phyloP scores from a whole-genome alignment of 306 rosid genomes.

The Vachellia pachyceras region DNA sequence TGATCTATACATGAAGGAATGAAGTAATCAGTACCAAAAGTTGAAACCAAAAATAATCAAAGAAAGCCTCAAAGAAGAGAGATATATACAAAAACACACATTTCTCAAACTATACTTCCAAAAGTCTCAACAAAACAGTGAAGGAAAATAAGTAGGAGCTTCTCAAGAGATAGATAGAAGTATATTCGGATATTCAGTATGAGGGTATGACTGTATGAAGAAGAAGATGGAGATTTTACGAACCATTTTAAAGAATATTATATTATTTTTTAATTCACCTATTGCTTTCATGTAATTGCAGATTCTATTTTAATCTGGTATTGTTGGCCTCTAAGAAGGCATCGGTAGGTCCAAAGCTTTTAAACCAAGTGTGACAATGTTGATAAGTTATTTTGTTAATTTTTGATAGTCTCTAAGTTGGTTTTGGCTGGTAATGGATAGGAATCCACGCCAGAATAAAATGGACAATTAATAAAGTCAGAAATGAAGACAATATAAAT shows the following conservation, averaged over 20 bases:
- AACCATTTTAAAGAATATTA: not conserved
- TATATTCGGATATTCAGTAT: conserved; percentile 40
- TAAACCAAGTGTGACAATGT: not conserved
- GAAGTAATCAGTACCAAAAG: not conserved
- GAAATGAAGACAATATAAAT: not conserved
- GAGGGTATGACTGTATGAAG: not conserved
- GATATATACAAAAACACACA: too few relatives aligned
- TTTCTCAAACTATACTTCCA: not conserved
- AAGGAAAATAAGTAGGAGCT: conserved; percentile 12
- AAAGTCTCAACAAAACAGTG: not conserved
- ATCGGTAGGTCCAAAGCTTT: not conserved
- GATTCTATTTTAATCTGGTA: not conserved
- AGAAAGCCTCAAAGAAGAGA: not conserved
- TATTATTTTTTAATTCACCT: not conserved
- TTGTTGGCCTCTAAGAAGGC: not conserved
- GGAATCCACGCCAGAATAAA: not conserved
- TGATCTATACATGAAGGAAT: conserved; percentile 28
- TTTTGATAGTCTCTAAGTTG: not conserved
- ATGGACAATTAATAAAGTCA: not conserved
- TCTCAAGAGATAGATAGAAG: conserved; percentile 5
- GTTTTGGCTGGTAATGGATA: too few relatives aligned
- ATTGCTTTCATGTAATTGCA: not conserved
- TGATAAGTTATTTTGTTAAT: not conserved
- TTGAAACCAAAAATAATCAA: not conserved
- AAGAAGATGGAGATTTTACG: conserved; percentile 7